Evolutionary conservation across 225 moss, liverwort and hornwort genomes (phyloP), one percentile per base, ranked within the genome.

Genomic region (Ulota crispa): DNA sequence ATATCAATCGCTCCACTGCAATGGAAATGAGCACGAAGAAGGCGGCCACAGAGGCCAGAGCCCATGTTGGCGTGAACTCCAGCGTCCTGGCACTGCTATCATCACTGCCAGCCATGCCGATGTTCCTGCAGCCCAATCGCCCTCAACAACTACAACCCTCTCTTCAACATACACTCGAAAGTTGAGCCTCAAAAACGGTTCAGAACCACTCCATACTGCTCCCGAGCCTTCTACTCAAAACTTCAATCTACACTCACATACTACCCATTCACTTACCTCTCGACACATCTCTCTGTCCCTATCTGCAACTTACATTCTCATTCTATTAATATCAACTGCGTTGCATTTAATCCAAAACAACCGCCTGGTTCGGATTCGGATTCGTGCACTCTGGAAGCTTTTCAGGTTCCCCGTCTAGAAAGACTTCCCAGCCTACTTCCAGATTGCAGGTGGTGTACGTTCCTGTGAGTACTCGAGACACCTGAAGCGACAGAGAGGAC

Each of bases 21-120:
- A 91, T 73, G 6, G 86, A 91, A 75, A 88, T 82, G 68, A 88
- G 57, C 4, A 88, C 81, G 80, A 91, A 84, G 78, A 71, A 53
- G 52, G 78, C 66, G 34, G 86, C 79, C 28, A 88, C 88, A 0
- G 78, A 28, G 9, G 86, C 91, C 30, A 91, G 62, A 1, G 88
- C 86, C 91, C 91, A 91, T 39, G 91, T 71, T 5, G 91, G 88
- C 70, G 88, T 86, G 70, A 68, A 84, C 77, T 88, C 91, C 15
- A 91, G 81, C 20, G 84, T 75, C 43, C 88, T 52, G 5, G 4
- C 37, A 18, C 66, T 57, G 50, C 50, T 50, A 16, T 50, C 50
- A 15, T 50, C 50, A 18, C 50, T 50, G 50, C 16, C 50, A 4
- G 50, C 50, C 50, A 50, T 50, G 50, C 50, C 50, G 18, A 16